Percentiles rank a stretch among this genome's conserved stretches.
Evolutionary conservation across 2,329 filamentous ascomycete genomes (phyloP).

Genomic region (Cephalotrichum gorgonifer): DNA sequence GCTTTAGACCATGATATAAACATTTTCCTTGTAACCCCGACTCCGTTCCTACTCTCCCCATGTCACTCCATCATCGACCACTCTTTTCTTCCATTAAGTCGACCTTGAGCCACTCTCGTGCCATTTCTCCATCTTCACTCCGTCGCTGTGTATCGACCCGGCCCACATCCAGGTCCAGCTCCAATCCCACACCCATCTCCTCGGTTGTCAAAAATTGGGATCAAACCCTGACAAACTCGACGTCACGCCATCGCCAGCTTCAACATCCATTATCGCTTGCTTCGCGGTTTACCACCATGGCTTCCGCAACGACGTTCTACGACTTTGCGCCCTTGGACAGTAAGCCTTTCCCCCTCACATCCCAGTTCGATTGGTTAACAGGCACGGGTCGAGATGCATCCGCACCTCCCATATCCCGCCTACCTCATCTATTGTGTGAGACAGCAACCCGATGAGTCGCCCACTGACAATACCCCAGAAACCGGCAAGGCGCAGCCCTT

Average conservation of each 20-base stretch:
- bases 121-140: too few species aligned
- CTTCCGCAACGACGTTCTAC: slow-evolving; percentile 58
- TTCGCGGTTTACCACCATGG: background rate
- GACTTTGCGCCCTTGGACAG: slow-evolving; percentile 78
- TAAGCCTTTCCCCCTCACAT: slow-evolving; percentile 27
- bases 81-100: too few species aligned
- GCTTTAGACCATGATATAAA: background rate
- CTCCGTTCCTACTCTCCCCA: background rate
- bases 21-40: background rate
- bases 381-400: too few species aligned
- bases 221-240: too few species aligned
- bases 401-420: too few species aligned
- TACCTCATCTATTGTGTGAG: too few species aligned
- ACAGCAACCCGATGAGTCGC: background rate
- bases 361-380: background rate
- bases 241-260: slow-evolving; percentile 2
- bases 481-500: slow-evolving; percentile 65
- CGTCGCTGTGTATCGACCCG: too few species aligned
- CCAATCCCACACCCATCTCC: too few species aligned
- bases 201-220: too few species aligned
- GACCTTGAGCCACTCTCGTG: too few species aligned
- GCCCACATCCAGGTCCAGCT: too few species aligned
- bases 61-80: background rate
- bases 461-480: background rate
- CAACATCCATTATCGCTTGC: background rate